phyloP scores from a whole-genome alignment of 208 protist genomes.

The Leishmania aethiopica region DNA sequence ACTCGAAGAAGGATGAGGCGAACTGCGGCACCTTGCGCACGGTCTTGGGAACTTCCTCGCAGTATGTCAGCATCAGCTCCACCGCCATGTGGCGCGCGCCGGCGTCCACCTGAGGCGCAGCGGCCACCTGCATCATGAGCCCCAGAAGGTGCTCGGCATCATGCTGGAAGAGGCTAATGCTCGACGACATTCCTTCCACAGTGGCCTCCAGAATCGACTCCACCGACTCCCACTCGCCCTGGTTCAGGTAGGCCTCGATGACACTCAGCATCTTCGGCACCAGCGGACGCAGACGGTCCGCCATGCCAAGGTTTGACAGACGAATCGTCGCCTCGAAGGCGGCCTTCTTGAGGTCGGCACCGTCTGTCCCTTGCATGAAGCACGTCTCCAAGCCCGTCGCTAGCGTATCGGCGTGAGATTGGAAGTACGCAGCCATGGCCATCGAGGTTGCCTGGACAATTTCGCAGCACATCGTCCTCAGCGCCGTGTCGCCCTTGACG shows the following conservation, averaged over 20 bases:
- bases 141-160: slow-evolving; percentile 54
- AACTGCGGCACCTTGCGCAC: slow-evolving; percentile 85
- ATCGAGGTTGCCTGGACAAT: slow-evolving; percentile 64
- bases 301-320: slow-evolving; percentile 47
- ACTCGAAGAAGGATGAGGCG: slow-evolving; percentile 71
- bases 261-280: slow-evolving; percentile 70
- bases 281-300: slow-evolving; percentile 43
- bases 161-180: slow-evolving; percentile 55
- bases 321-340: slow-evolving; percentile 69
- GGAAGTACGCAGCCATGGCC: slow-evolving; percentile 61
- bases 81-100: slow-evolving; percentile 80
- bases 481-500: slow-evolving; percentile 35
- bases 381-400: slow-evolving; percentile 59
- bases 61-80: slow-evolving; percentile 80
- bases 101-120: slow-evolving; percentile 45
- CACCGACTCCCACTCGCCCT: slow-evolving; percentile 62
- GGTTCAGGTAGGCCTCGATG: slow-evolving; percentile 68
- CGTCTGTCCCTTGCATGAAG: slow-evolving; percentile 33
- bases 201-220: slow-evolving; percentile 58
- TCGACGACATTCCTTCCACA: slow-evolving; percentile 57
- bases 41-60: slow-evolving; percentile 78
- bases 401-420: slow-evolving; percentile 40
- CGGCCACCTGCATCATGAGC: slow-evolving; percentile 79
- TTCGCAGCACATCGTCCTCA: slow-evolving; percentile 81
- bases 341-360: slow-evolving; percentile 45